phyloP scores from a whole-genome alignment of 1,284 basidiomycete species.

The Somion occarium region DNA sequence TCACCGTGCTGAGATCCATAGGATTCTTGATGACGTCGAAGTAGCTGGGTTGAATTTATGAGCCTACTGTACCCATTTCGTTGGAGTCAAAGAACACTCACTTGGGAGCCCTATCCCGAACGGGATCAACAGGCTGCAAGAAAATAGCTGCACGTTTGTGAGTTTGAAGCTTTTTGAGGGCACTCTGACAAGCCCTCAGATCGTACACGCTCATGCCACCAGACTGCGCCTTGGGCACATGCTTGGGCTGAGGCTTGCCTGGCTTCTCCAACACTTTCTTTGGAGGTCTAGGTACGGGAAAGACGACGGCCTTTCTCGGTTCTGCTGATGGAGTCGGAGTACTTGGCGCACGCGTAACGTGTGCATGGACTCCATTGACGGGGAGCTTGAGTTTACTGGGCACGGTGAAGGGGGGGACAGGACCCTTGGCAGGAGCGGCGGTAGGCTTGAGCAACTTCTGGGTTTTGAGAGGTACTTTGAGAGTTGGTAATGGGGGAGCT shows the following conservation, averaged over 20 bases:
- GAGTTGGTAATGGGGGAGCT: constrained; percentile 45
- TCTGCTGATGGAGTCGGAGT: constrained; percentile 17
- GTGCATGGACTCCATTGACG: constrained; percentile 26
- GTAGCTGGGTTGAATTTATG: constrained; percentile 56
- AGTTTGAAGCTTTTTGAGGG: constrained; percentile 76
- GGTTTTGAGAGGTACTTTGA: constrained; percentile 44
- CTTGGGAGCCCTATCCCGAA: constrained; percentile 83
- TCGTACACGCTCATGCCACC: constrained; percentile 82
- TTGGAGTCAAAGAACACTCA: constrained; percentile 32
- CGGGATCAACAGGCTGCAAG: constrained; percentile 86
- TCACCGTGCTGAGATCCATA: constrained; percentile 92
- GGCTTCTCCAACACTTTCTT: constrained; percentile 24
- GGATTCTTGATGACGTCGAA: constrained; percentile 88
- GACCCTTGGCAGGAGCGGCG: constrained; percentile 38
- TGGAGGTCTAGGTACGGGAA: constrained; percentile 23
- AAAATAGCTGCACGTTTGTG: constrained; percentile 75
- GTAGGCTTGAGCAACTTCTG: constrained; percentile 40
- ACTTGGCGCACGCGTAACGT: constrained; percentile 9
- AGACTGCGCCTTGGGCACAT: constrained; percentile 68
- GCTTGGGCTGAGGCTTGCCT: constrained; percentile 25
- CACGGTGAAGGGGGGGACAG: constrained; percentile 27
- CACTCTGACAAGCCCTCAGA: constrained; percentile 74
- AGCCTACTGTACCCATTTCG: background rate
- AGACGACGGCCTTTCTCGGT: constrained; percentile 8
- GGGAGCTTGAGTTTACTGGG: constrained; percentile 56